Evolutionary conservation across 495 filamentous ascomycete species (phyloP).

Genomic region (Staphylotrichum tortipilum): DNA sequence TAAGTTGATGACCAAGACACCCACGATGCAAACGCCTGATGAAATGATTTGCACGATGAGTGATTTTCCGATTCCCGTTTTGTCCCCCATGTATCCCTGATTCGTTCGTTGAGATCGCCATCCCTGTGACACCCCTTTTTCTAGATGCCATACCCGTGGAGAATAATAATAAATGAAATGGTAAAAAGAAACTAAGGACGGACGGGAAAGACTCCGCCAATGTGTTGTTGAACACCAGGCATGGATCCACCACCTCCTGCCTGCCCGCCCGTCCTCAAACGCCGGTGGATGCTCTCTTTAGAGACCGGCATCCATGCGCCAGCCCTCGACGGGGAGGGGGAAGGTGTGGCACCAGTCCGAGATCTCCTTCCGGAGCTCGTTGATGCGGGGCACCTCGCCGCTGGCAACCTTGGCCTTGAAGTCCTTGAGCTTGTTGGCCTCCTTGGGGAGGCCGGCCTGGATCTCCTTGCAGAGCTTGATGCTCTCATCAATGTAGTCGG

Average conservation of each 20-base stretch:
- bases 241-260: neutral
- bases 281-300: constrained; percentile 18
- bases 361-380: constrained; percentile 80
- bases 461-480: constrained; percentile 78
- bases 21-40: constrained; percentile 31
- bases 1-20: constrained; percentile 29
- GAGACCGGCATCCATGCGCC: constrained; percentile 43
- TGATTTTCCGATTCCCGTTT: constrained; percentile 24
- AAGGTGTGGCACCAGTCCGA: constrained; percentile 78
- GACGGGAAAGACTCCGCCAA: neutral
- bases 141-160: constrained; percentile 9
- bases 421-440: constrained; percentile 98
- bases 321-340: constrained; percentile 79
- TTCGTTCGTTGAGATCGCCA: constrained; percentile 26
- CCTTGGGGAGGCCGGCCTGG: constrained; percentile 79
- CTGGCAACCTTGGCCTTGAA: constrained; percentile 86
- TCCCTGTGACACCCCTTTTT: constrained; percentile 4
- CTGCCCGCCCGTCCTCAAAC: neutral
- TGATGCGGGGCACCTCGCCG: constrained; percentile 70
- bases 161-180: no score
- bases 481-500: constrained; percentile 73
- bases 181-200: neutral
- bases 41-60: constrained; percentile 27
- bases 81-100: constrained; percentile 12
- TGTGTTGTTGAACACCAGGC: constrained; percentile 15